Percentiles rank a stretch among this genome's conserved stretches.
phyloP scores from a whole-genome alignment of 345 rosid genomes.

The Psidium guajava region DNA sequence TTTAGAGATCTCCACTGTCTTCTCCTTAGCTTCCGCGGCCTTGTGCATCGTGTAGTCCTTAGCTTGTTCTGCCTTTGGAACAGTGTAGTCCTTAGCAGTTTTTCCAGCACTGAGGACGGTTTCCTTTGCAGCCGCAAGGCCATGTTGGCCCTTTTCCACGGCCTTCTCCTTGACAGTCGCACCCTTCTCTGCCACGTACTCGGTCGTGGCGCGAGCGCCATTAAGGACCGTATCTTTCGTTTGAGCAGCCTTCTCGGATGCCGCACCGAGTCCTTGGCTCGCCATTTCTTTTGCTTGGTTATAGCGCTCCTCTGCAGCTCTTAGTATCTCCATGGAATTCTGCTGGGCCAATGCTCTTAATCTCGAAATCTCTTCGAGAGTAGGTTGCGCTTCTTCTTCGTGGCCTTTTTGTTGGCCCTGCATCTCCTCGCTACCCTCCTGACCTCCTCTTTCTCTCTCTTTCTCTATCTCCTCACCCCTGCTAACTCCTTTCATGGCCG shows the following conservation, averaged over 20 bases:
- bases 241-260: conserved; percentile 5
- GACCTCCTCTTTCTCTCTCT: too few species aligned
- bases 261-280: not conserved
- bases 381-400: conserved; percentile 11
- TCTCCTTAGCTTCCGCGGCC: not conserved
- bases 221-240: conserved; percentile 23
- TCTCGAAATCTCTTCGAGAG: conserved; percentile 36
- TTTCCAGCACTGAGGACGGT: not conserved
- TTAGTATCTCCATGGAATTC: conserved; percentile 28
- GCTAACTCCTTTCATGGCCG: too few species aligned
- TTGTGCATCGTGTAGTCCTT: not conserved
- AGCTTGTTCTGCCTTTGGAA: conserved; percentile 4
- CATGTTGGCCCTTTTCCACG: conserved; percentile 11
- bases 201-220: conserved; percentile 14
- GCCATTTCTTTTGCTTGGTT: conserved; percentile 29
- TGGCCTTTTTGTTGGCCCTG: not conserved
- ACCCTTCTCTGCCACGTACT: conserved; percentile 28
- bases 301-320: conserved; percentile 39
- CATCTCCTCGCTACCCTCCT: not conserved
- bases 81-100: conserved; percentile 1
- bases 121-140: conserved; percentile 4
- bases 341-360: conserved; percentile 43
- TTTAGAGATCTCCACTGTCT: not conserved
- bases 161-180: conserved; percentile 7
- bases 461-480: too few species aligned